A percentile compares a stretch with the other conserved stretches of the same genome.
phyloP scores from a whole-genome alignment of 768 basidiomycete species.

The Steccherinum ochraceum region DNA sequence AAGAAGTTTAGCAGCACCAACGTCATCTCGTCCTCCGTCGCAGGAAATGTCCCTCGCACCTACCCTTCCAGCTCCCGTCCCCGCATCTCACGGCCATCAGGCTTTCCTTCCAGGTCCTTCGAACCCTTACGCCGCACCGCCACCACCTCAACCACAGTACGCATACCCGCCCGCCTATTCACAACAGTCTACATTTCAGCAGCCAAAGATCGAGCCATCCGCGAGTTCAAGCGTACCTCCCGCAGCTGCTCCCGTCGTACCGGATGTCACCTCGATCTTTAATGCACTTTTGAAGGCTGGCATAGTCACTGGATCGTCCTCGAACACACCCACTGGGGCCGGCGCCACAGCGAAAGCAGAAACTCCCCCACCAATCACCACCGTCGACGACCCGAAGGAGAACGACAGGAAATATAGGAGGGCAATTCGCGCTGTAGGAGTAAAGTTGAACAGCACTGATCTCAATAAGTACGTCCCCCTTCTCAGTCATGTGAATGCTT shows the following conservation, averaged over 20 bases:
- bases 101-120: slow-evolving; percentile 16
- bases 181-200: slow-evolving; percentile 23
- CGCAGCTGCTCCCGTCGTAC: slow-evolving; percentile 16
- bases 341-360: slow-evolving; percentile 34
- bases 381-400: slow-evolving; percentile 30
- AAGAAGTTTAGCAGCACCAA: slow-evolving; percentile 49
- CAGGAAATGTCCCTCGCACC: slow-evolving; percentile 4
- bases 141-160: slow-evolving; percentile 15
- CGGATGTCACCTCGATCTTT: slow-evolving; percentile 30
- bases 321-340: slow-evolving; percentile 44
- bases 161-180: slow-evolving; percentile 21
- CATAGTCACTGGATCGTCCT: slow-evolving; percentile 44
- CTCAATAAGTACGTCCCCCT: slow-evolving; percentile 53
- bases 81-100: slow-evolving; percentile 7
- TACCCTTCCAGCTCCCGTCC: slow-evolving; percentile 5
- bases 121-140: slow-evolving; percentile 26
- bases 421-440: slow-evolving; percentile 49
- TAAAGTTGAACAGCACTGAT: slow-evolving; percentile 62
- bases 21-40: slow-evolving; percentile 29
- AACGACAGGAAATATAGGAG: slow-evolving; percentile 53
- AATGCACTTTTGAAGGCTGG: slow-evolving; percentile 76
- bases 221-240: slow-evolving; percentile 25
- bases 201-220: slow-evolving; percentile 25
- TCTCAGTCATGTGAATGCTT: background rate
- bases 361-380: slow-evolving; percentile 26